These are phyloP conservation scores for Cydonia oblonga DNA, from an alignment of 331 rosid species.

Conservation along the genomic window DNA sequence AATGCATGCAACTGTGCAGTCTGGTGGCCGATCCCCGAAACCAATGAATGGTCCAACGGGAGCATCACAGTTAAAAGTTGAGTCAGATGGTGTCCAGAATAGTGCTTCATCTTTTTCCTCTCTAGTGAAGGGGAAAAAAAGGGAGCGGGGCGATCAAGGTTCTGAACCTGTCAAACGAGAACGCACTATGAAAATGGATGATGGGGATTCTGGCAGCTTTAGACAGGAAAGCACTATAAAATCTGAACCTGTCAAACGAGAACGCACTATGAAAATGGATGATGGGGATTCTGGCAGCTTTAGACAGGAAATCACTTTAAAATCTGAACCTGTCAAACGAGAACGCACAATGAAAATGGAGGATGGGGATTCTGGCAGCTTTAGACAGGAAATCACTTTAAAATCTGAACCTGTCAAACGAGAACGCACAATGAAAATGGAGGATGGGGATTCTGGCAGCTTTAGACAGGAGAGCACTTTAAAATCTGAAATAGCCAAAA, in stretches of 20 bases:
- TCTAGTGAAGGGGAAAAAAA: constrained; percentile 73
- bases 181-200: too few species aligned
- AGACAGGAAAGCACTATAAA: too few species aligned
- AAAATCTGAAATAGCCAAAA: constrained; percentile 62
- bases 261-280: constrained; percentile 43
- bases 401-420: constrained; percentile 34
- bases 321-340: too few species aligned
- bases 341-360: too few species aligned
- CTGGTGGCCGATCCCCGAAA: constrained; percentile 97
- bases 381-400: constrained; percentile 29
- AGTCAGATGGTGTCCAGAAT: constrained; percentile 67
- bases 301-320: too few species aligned
- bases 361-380: too few species aligned
- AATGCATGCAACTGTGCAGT: constrained; percentile 86
- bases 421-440: too few species aligned
- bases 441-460: too few species aligned
- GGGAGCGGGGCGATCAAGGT: constrained; percentile 74
- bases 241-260: constrained; percentile 63
- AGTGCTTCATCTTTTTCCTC: constrained; percentile 48
- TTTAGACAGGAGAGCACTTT: constrained; percentile 28
- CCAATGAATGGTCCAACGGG: constrained; percentile 67
- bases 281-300: constrained; percentile 66
- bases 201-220: too few species aligned
- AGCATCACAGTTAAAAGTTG: constrained; percentile 64
- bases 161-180: too few species aligned